Evolutionary conservation across 495 filamentous ascomycete genomes (phyloP).

Genomic region (Xylaria venustula): DNA sequence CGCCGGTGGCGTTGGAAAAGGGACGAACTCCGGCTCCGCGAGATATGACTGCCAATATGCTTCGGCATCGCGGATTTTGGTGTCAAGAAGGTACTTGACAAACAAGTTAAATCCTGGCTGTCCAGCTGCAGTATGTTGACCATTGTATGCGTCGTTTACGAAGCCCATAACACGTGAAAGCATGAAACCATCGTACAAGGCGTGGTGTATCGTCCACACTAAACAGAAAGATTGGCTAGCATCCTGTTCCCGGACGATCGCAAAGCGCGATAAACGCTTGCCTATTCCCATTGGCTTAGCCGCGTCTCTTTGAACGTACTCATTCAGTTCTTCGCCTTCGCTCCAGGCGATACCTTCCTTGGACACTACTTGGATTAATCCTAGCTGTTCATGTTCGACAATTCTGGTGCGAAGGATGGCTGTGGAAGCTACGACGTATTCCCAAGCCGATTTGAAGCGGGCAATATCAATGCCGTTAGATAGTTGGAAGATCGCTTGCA

Average conservation of each 20-base stretch:
- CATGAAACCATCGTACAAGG: slow-evolving; percentile 13
- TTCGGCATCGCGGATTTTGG: too few species aligned
- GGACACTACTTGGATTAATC: not conserved
- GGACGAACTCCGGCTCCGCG: too few species aligned
- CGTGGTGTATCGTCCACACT: slow-evolving; percentile 41
- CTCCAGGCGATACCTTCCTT: not conserved
- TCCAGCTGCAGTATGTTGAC: too few species aligned
- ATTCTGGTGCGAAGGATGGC: slow-evolving; percentile 1
- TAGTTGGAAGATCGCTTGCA: slow-evolving; percentile 39
- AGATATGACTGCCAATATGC: too few species aligned
- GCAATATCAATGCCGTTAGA: slow-evolving; percentile 31
- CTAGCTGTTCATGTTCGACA: not conserved
- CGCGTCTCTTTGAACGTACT: slow-evolving; percentile 30
- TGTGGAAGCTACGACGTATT: not conserved
- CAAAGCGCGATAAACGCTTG: slow-evolving; percentile 43
- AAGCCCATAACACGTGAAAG: not conserved
- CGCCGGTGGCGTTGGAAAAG: too few species aligned
- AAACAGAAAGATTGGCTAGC: slow-evolving; percentile 29
- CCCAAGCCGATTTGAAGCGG: not conserved
- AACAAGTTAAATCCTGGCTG: too few species aligned
- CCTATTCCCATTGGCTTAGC: slow-evolving; percentile 46
- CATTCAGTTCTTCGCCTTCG: slow-evolving; percentile 19
- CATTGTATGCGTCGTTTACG: too few species aligned
- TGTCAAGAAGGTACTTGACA: too few species aligned
- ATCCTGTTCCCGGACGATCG: slow-evolving; percentile 32